phyloP scores from a whole-genome alignment of 1,139 yeast species.

The Geotrichum europaeum region DNA sequence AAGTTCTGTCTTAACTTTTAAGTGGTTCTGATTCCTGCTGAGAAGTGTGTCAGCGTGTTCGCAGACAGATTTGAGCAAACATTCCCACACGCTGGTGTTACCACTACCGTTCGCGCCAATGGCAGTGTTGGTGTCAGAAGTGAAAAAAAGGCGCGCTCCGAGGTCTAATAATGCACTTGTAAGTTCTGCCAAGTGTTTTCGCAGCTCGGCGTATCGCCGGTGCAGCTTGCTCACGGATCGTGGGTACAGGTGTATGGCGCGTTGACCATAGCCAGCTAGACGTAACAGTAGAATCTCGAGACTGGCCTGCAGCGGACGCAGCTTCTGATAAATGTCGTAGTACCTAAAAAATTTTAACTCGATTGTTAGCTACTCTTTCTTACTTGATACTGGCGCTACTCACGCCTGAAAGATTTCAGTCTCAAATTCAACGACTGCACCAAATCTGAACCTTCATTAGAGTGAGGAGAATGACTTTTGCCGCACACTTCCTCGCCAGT shows the following conservation, averaged over 20 bases:
- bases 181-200: constrained; percentile 41
- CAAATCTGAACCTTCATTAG: neutral
- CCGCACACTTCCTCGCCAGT: neutral
- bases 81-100: neutral
- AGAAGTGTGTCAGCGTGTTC: neutral
- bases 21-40: neutral
- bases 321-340: neutral
- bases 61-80: neutral
- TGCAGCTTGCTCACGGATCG: constrained; percentile 38
- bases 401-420: neutral
- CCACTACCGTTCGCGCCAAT: neutral
- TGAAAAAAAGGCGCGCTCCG: neutral
- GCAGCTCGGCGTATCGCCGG: constrained; percentile 39
- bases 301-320: constrained; percentile 56
- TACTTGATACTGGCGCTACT: no score
- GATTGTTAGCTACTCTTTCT: neutral
- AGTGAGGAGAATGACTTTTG: neutral
- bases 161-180: constrained; percentile 21
- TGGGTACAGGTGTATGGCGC: constrained; percentile 35
- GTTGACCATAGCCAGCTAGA: constrained; percentile 42
- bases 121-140: neutral
- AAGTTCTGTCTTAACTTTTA: neutral
- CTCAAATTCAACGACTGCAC: neutral
- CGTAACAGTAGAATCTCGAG: constrained; percentile 54
- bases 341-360: neutral